phyloP scores from a whole-genome alignment of 2,329 filamentous ascomycete species.

The Stagonosporopsis chrysanthemi region DNA sequence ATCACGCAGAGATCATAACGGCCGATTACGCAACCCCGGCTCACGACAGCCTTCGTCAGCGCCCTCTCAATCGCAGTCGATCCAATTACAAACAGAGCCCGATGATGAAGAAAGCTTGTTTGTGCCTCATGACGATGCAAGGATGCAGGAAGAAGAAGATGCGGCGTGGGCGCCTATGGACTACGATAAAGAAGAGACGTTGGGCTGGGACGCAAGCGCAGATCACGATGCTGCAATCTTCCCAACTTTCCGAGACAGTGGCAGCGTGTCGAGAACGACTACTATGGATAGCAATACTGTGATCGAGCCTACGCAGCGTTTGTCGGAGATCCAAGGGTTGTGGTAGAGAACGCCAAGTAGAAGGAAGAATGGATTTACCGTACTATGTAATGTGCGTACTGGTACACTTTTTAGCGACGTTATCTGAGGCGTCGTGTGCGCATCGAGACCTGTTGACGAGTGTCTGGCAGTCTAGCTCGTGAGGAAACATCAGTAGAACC shows the following conservation, averaged over 20 bases:
- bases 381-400: background rate
- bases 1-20: conserved; percentile 37
- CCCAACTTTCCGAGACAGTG: conserved; percentile 56
- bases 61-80: conserved; percentile 8
- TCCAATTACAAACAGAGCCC: conserved; percentile 47
- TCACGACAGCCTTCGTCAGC: conserved; percentile 34
- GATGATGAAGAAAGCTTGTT: conserved; percentile 74
- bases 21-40: conserved; percentile 40
- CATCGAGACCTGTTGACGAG: background rate
- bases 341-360: conserved; percentile 31
- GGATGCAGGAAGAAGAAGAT: conserved; percentile 66
- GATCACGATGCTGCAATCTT: conserved; percentile 54
- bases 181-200: conserved; percentile 69
- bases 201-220: conserved; percentile 77
- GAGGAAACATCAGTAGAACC: too few relatives aligned
- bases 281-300: conserved; percentile 44
- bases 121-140: conserved; percentile 67
- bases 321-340: conserved; percentile 64
- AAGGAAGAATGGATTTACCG: background rate
- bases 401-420: background rate
- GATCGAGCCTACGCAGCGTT: conserved; percentile 75
- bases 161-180: conserved; percentile 75
- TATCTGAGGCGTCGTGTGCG: too few relatives aligned
- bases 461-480: background rate
- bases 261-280: conserved; percentile 36